These are phyloP conservation scores for Sonneratia alba DNA, from an alignment of 345 rosid species.

Conservation along the genomic window DNA sequence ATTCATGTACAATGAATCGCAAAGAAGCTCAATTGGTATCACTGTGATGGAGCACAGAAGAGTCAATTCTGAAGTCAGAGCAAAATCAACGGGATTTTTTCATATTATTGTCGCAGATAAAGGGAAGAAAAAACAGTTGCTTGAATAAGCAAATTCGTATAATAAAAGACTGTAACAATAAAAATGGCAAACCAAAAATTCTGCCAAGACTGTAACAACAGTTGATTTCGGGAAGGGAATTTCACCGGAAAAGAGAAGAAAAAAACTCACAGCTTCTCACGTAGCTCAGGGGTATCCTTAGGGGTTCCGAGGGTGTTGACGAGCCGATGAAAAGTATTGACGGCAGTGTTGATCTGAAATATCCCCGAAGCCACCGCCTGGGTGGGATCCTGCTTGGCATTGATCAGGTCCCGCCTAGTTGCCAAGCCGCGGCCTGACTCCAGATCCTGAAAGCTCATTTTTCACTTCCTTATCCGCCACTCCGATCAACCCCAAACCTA, in stretches of 20 bases:
- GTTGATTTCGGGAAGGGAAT: neutral
- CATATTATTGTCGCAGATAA: neutral
- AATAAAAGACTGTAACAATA: too few species aligned
- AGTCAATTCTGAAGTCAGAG: neutral
- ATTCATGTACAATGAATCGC: neutral
- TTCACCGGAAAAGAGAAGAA: too few species aligned
- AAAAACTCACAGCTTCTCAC: conserved; percentile 78
- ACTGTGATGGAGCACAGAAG: neutral
- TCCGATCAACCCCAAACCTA: neutral
- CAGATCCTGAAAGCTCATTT: conserved; percentile 94
- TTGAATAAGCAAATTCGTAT: too few species aligned
- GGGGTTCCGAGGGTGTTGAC: conserved; percentile 97
- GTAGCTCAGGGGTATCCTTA: conserved; percentile 89
- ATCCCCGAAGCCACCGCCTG: conserved; percentile 92
- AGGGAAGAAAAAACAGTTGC: neutral
- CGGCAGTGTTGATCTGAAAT: conserved; percentile 95
- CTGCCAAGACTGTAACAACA: neutral
- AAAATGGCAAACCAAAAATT: neutral
- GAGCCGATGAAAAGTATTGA: conserved; percentile 84
- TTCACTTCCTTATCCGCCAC: neutral
- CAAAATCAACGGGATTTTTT: neutral
- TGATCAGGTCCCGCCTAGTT: conserved; percentile 37
- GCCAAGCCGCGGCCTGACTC: conserved; percentile 51
- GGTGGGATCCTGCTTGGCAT: conserved; percentile 63
- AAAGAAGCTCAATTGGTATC: neutral